Conservation (phyloP, 2,329 filamentous ascomycete species). For the Scedosporium dehoogii region DNA sequence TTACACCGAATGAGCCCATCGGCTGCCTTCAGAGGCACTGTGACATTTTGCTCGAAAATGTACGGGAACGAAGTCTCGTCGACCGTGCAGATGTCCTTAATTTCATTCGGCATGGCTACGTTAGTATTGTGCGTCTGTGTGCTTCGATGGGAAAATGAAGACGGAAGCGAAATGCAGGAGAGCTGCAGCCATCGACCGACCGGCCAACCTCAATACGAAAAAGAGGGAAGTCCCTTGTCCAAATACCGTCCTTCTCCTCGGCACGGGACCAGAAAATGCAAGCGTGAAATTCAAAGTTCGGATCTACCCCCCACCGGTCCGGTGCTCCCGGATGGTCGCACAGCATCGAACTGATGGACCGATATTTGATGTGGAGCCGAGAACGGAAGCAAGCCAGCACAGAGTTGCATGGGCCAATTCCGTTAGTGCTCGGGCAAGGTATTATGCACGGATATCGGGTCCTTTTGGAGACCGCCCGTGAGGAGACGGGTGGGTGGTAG, state of each 20-base stretch:
- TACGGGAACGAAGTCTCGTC: slow-evolving; percentile 25
- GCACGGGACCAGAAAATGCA: background rate
- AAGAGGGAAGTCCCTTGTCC: background rate
- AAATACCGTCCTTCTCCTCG: background rate
- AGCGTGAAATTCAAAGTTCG: too few relatives aligned
- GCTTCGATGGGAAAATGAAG: background rate
- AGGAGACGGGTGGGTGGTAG: too few relatives aligned
- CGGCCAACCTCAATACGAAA: background rate
- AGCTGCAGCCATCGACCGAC: background rate
- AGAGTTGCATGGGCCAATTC: background rate
- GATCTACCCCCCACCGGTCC: too few relatives aligned
- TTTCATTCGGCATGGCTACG: slow-evolving; percentile 19
- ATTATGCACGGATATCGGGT: too few relatives aligned
- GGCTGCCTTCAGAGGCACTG: slow-evolving; percentile 19
- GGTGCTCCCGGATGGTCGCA: background rate
- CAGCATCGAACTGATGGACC: background rate
- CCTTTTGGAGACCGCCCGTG: too few relatives aligned
- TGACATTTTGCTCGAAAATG: slow-evolving; percentile 28
- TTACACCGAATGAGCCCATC: slow-evolving; percentile 25
- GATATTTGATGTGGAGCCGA: background rate
- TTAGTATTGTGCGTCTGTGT: background rate
- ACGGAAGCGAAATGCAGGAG: background rate
- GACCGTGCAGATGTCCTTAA: slow-evolving; percentile 18
- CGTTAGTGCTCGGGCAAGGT: too few relatives aligned
- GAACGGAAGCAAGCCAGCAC: background rate